Base-by-base conservation (phyloP, 495 filamentous ascomycete genomes). In the Tuber indicum region DNA sequence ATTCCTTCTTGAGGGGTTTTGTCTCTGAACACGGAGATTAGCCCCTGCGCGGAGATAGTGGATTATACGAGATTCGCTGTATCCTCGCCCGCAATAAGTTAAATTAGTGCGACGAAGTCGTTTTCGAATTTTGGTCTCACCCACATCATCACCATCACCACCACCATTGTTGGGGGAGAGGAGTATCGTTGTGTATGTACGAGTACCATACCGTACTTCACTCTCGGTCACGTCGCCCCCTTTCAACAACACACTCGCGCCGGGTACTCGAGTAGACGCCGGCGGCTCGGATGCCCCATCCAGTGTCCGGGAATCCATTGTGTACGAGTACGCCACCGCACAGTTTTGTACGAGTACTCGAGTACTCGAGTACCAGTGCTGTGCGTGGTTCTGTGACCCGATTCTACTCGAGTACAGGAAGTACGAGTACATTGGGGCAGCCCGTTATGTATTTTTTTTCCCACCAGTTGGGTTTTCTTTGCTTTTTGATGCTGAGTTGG, bases 401-500 rank as follows among this genome's bases (percentile, higher is more conserved):
- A 62, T 32, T 62, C 58, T 62, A 32, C 32, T 32, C 32, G 32
- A 32, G 32, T 32, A 66, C 26, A 66, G 58, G 26, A 66, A 26
- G 32, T 36, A 66, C 26, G 36, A 26, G 32, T 19, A 66, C 26
- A 66, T 36, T 32, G 4, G 47, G 58, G 58, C 17, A 36, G 58
- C 58, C 58, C 58, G 26, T 66, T 36, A 66, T 66, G 58, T 66
- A 66, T 66, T 10, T 66, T 36, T 32, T 66, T 66, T 66, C 32
- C 26, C 58, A 26, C 26, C 58, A 36, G 26, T 66, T 26, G 58
- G 58, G 58, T 19, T 66, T 66, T 66, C 58, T 66, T 66, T 66
- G 58, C 58, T 66, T 66, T 66, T 66, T 66, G 0, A 66, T 66
- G 58, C 58, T 66, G 58, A 66, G 58, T 16, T 66, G 58, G 58